Evolutionary conservation across 2,329 filamentous ascomycete species (phyloP).

Genomic region (Aureobasidium vineae): DNA sequence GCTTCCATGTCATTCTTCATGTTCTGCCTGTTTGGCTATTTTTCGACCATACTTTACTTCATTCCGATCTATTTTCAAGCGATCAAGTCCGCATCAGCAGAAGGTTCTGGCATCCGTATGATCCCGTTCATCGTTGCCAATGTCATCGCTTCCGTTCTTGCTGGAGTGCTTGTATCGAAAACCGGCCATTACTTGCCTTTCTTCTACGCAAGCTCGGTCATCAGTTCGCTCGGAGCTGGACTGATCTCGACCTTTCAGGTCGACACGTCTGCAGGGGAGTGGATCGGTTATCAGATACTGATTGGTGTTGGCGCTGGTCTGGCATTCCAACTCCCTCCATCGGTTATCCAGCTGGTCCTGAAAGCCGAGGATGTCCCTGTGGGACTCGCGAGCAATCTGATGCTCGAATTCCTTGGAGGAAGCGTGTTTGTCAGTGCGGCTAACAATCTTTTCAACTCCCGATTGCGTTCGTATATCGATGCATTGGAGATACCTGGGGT

Average conservation of each 20-base stretch:
- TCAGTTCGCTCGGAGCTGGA: slow-evolving; percentile 33
- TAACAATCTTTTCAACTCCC: slow-evolving; percentile 53
- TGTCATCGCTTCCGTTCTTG: slow-evolving; percentile 29
- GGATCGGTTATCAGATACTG: slow-evolving; percentile 57
- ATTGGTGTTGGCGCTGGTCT: slow-evolving; percentile 50
- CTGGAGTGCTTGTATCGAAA: slow-evolving; percentile 30
- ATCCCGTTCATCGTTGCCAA: slow-evolving; percentile 45
- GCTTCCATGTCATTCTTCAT: not conserved
- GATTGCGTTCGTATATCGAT: slow-evolving; percentile 55
- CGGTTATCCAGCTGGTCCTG: slow-evolving; percentile 41
- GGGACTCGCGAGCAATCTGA: slow-evolving; percentile 37
- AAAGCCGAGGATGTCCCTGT: slow-evolving; percentile 53
- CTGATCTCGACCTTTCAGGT: slow-evolving; percentile 40
- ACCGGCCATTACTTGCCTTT: slow-evolving; percentile 32
- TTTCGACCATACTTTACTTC: slow-evolving; percentile 36
- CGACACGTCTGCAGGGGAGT: slow-evolving; percentile 43
- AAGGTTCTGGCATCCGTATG: slow-evolving; percentile 47
- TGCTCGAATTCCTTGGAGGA: slow-evolving; percentile 37
- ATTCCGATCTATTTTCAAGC: slow-evolving; percentile 38
- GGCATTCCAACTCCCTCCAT: slow-evolving; percentile 52
- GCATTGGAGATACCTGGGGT: slow-evolving; percentile 38
- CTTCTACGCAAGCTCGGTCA: slow-evolving; percentile 27
- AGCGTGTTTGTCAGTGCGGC: slow-evolving; percentile 36
- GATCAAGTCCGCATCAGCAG: slow-evolving; percentile 32
- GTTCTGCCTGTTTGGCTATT: slow-evolving; percentile 27